phyloP scores from a whole-genome alignment of 2,329 filamentous ascomycete genomes.

The Drechslera avenae region DNA sequence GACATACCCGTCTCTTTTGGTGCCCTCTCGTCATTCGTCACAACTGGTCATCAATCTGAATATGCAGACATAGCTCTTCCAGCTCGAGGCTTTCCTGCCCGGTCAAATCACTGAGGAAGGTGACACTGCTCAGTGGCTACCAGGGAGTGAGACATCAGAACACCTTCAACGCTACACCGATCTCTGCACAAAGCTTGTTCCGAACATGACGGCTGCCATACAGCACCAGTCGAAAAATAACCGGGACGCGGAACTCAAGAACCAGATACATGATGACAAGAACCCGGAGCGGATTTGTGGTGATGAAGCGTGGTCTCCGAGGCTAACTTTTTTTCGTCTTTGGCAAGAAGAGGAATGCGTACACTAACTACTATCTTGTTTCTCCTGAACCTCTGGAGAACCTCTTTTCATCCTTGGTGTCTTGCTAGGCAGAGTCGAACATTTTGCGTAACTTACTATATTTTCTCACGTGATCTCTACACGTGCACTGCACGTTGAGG shows the following conservation, averaged over 20 bases:
- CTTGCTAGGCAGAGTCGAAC: no score
- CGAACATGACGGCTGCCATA: neutral
- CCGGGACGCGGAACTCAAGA: neutral
- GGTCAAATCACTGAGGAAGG: neutral
- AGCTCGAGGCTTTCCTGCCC: slow-evolving; percentile 1
- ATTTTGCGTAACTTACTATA: no score
- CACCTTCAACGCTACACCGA: neutral
- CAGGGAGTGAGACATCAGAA: neutral
- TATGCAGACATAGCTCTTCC: neutral
- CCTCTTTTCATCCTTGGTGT: no score
- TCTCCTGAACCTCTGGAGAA: no score
- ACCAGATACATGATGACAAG: neutral
- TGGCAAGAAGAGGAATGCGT: neutral
- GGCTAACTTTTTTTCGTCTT: slow-evolving; percentile 3
- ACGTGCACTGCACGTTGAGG: no score
- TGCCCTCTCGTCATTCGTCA: neutral
- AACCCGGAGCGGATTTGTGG: neutral
- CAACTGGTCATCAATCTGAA: neutral
- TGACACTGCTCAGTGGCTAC: neutral
- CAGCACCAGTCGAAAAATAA: neutral
- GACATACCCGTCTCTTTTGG: neutral
- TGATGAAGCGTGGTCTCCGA: neutral
- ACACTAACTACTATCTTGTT: neutral
- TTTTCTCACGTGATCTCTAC: no score
- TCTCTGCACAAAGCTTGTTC: neutral